Evolutionary conservation across 257 asterid genomes (phyloP).

Genomic region (Salvia hispanica): DNA sequence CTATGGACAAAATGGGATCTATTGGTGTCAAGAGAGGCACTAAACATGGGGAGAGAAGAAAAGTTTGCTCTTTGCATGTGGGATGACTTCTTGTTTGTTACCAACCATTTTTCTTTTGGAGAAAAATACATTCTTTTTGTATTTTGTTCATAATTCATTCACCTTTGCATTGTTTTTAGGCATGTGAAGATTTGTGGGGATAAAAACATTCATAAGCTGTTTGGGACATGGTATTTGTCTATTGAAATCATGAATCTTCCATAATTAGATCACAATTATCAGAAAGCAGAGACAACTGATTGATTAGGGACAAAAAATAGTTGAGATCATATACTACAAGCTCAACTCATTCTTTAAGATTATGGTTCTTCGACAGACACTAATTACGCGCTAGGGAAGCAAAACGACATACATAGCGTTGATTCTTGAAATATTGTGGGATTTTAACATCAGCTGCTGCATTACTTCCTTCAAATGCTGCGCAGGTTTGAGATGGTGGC

Average conservation of each 20-base stretch:
- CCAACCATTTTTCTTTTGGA: neutral
- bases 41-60: constrained; percentile 81
- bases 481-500: constrained; percentile 47
- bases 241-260: neutral
- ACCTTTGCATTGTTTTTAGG: constrained; percentile 18
- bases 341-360: neutral
- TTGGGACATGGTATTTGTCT: neutral
- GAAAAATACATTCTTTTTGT: neutral
- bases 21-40: constrained; percentile 84
- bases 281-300: too few species aligned
- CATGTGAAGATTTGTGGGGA: neutral
- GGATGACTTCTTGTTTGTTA: constrained; percentile 24
- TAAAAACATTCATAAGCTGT: neutral
- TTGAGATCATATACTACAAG: neutral
- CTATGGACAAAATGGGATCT: constrained; percentile 96
- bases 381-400: neutral
- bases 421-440: neutral
- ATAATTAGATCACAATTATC: too few species aligned
- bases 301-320: neutral
- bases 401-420: neutral
- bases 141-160: constrained; percentile 7
- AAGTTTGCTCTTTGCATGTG: constrained; percentile 60
- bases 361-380: neutral
- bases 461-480: constrained; percentile 15
- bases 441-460: neutral